These are phyloP conservation scores for Polytrichum formosum DNA, from an alignment of 225 moss, liverwort and hornwort species.

Conservation along the genomic window DNA sequence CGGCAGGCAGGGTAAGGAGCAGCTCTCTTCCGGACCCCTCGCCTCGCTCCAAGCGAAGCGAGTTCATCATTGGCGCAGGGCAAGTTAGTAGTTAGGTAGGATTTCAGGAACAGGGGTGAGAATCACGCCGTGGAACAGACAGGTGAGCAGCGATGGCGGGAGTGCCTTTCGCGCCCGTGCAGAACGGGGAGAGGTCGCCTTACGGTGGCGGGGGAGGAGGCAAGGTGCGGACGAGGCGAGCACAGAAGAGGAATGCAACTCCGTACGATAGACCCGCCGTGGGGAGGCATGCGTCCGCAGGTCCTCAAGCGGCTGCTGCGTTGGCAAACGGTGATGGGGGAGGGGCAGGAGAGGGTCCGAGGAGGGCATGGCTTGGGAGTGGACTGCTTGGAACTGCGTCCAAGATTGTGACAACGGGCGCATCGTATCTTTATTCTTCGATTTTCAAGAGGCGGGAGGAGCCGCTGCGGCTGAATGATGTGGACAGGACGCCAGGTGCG, in stretches of 20 bases:
- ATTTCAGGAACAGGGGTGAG: conserved; percentile 18
- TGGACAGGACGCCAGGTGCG: conserved; percentile 51
- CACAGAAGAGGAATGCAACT: conserved; percentile 51
- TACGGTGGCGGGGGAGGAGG: conserved; percentile 54
- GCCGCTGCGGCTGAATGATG: conserved; percentile 47
- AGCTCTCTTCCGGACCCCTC: conserved; percentile 1
- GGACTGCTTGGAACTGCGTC: conserved; percentile 76
- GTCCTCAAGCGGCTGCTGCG: conserved; percentile 73
- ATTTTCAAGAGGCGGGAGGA: conserved; percentile 69
- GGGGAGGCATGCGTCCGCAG: conserved; percentile 80
- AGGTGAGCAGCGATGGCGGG: conserved; percentile 37
- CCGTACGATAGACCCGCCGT: conserved; percentile 84
- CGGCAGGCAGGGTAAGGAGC: background rate
- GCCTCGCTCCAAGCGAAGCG: background rate
- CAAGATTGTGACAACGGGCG: conserved; percentile 74
- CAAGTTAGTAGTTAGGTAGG: background rate
- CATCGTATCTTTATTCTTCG: conserved; percentile 80
- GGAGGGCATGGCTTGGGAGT: conserved; percentile 56
- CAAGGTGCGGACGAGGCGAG: conserved; percentile 45
- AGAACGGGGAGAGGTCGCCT: conserved; percentile 52
- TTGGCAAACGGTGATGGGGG: conserved; percentile 38
- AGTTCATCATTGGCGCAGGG: background rate
- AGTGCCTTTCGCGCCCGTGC: conserved; percentile 38
- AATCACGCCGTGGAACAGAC: background rate
- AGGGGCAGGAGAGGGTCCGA: conserved; percentile 6